phyloP scores from a whole-genome alignment of 2,329 filamentous ascomycete species.

The Colletotrichum siamense region DNA sequence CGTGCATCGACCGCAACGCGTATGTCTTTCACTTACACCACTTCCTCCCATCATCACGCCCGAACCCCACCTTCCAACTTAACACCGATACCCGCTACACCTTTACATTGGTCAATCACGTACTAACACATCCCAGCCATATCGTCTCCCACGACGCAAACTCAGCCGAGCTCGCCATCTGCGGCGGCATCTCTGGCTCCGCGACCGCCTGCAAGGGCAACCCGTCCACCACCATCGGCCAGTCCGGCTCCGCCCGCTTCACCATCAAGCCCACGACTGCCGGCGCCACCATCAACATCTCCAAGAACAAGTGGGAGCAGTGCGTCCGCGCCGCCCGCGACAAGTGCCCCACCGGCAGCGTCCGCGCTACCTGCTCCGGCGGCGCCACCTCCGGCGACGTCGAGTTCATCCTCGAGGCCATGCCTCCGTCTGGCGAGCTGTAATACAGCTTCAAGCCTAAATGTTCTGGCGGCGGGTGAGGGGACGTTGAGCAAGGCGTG shows the following conservation, averaged over 20 bases:
- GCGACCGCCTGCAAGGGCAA: conserved; percentile 51
- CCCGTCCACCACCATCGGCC: conserved; percentile 48
- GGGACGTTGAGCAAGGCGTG: neutral
- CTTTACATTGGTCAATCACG: neutral
- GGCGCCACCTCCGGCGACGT: conserved; percentile 53
- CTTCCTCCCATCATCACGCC: neutral
- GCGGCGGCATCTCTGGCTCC: conserved; percentile 54
- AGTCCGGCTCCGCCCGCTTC: conserved; percentile 54
- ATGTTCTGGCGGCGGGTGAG: conserved; percentile 1
- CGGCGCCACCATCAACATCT: conserved; percentile 57
- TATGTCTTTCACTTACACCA: conserved; percentile 29
- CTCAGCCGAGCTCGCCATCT: conserved; percentile 54
- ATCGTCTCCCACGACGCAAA: conserved; percentile 56
- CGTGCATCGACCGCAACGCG: conserved; percentile 46
- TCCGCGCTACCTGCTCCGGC: conserved; percentile 51
- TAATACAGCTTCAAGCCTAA: neutral
- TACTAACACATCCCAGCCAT: conserved; percentile 28
- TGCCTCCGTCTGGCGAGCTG: neutral
- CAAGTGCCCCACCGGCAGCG: conserved; percentile 54
- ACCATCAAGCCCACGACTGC: conserved; percentile 43
- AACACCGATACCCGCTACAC: neutral
- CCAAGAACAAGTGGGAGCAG: conserved; percentile 57
- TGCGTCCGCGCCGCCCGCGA: conserved; percentile 59
- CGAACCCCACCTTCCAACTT: neutral
- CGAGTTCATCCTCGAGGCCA: conserved; percentile 33